phyloP scores from a whole-genome alignment of 148 eudicot genomes.

The Polygonum maritimum region DNA sequence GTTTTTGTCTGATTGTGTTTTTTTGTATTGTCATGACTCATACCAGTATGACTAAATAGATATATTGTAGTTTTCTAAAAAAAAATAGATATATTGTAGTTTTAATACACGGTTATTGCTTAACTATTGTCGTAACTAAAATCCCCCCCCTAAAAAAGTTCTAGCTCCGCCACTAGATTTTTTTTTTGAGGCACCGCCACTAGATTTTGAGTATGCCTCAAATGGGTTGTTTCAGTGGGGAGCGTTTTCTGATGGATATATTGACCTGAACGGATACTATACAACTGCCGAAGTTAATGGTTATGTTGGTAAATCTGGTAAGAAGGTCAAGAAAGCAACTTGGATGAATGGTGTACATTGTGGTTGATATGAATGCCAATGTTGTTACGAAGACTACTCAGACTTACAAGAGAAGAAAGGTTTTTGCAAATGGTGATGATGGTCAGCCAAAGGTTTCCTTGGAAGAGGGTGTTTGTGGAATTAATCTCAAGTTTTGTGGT shows the following conservation, averaged over 20 bases:
- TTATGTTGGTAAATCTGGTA: conserved; percentile 28
- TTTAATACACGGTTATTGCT: too few relatives aligned
- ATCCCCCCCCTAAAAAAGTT: too few relatives aligned
- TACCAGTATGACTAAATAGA: too few relatives aligned
- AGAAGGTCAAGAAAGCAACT: conserved; percentile 16
- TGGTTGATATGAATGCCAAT: conserved; percentile 18
- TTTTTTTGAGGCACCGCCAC: too few relatives aligned
- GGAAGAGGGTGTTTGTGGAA: conserved; percentile 24
- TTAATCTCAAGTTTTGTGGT: conserved; percentile 20
- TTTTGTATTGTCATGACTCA: too few relatives aligned
- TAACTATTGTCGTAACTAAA: too few relatives aligned
- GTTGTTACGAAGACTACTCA: conserved; percentile 35
- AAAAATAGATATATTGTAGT: too few relatives aligned
- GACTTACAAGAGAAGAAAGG: conserved; percentile 62
- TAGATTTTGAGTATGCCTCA: conserved; percentile 52
- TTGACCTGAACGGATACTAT: conserved; percentile 34
- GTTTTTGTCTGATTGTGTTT: too few relatives aligned
- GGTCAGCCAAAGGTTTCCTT: conserved; percentile 22
- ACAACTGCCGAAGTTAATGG: conserved; percentile 29
- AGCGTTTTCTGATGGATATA: conserved; percentile 36
- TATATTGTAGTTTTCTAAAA: too few relatives aligned
- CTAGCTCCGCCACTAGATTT: too few relatives aligned
- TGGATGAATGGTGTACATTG: conserved; percentile 2
- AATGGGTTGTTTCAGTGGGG: conserved; percentile 65
- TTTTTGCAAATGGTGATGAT: conserved; percentile 22